These are phyloP conservation scores for Alternaria brassicae DNA, from an alignment of 2,329 filamentous ascomycete genomes.

Conservation along the genomic window DNA sequence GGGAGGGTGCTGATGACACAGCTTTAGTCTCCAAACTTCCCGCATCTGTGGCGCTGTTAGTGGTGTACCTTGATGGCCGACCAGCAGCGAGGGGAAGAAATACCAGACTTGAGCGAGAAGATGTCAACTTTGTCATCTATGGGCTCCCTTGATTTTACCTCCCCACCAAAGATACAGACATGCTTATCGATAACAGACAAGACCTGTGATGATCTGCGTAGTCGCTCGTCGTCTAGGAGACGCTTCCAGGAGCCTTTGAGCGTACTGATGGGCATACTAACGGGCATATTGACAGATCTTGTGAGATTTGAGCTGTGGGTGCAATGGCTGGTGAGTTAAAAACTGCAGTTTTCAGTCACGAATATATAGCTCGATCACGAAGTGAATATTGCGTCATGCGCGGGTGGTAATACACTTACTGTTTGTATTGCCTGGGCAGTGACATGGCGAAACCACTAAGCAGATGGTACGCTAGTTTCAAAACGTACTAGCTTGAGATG, in stretches of 20 bases:
- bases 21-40: constrained; percentile 33
- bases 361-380: not conserved
- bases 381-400: constrained; percentile 7
- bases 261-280: constrained; percentile 31
- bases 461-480: not conserved
- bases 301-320: not conserved
- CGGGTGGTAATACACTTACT: constrained; percentile 1
- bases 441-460: not conserved
- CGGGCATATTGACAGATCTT: constrained; percentile 27
- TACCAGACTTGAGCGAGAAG: constrained; percentile 58
- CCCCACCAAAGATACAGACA: constrained; percentile 80
- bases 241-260: constrained; percentile 49
- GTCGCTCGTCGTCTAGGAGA: constrained; percentile 45
- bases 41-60: constrained; percentile 54
- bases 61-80: constrained; percentile 28
- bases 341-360: not conserved
- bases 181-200: constrained; percentile 66
- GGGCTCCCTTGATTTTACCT: constrained; percentile 69
- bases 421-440: constrained; percentile 1
- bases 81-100: constrained; percentile 5
- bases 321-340: not conserved
- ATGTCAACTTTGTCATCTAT: constrained; percentile 76
- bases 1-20: constrained; percentile 60
- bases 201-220: constrained; percentile 77
- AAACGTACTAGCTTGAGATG: not conserved